These are phyloP conservation scores for Sinapis alba DNA, from an alignment of 441 rosid genomes.

Conservation along the genomic window DNA sequence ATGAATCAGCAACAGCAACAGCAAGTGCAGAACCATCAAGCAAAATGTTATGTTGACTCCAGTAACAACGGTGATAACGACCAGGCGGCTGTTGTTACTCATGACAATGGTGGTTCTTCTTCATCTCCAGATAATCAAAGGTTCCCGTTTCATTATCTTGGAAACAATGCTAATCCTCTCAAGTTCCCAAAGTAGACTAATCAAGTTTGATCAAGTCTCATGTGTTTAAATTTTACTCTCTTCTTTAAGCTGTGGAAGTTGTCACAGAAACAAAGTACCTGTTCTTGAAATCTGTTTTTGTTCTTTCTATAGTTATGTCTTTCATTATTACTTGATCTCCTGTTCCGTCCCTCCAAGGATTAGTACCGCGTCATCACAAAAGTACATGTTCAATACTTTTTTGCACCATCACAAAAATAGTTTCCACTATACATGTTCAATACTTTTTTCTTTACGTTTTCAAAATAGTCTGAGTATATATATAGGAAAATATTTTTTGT, in stretches of 20 bases:
- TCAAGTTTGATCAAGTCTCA: background rate
- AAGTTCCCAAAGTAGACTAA: conserved; percentile 41
- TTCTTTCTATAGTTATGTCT: background rate
- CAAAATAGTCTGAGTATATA: background rate
- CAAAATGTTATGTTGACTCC: conserved; percentile 33
- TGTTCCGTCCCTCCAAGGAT: background rate
- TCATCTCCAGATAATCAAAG: conserved; percentile 36
- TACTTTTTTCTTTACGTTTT: background rate
- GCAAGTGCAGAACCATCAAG: conserved; percentile 30
- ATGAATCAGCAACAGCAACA: conserved; percentile 26
- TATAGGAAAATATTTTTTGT: background rate
- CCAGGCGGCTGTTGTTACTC: conserved; percentile 23
- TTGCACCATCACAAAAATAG: background rate
- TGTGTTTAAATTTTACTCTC: conserved; percentile 20
- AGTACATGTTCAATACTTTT: background rate
- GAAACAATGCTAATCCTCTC: conserved; percentile 37
- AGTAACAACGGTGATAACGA: conserved; percentile 10
- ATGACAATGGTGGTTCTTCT: conserved; percentile 33
- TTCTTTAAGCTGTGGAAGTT: conserved; percentile 34
- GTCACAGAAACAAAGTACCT: conserved; percentile 26
- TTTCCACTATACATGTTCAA: background rate
- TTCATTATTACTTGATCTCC: background rate
- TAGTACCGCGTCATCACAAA: background rate
- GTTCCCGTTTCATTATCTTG: conserved; percentile 45
- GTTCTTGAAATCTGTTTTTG: conserved; percentile 6